Conservation (phyloP, 495 filamentous ascomycete genomes). For the Lophium mytilinum region DNA sequence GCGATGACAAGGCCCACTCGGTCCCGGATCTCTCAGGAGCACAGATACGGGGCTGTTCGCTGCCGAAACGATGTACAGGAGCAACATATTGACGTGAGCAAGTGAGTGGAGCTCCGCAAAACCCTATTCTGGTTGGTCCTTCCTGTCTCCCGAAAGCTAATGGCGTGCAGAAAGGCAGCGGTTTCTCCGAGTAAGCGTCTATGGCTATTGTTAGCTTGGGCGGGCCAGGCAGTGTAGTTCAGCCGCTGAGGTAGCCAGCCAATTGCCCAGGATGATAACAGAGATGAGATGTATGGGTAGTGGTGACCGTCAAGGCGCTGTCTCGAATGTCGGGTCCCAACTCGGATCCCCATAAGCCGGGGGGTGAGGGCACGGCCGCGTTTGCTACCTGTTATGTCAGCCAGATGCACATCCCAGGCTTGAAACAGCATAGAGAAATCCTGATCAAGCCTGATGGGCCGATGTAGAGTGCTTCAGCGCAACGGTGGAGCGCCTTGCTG, state of each 20-base stretch:
- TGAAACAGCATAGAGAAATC: constrained; percentile 12
- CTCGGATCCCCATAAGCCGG: constrained; percentile 25
- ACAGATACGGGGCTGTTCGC: constrained; percentile 24
- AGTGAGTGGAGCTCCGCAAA: constrained; percentile 17
- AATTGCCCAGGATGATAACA: constrained; percentile 24
- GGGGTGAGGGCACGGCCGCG: constrained; percentile 10
- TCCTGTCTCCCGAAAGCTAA: constrained; percentile 24
- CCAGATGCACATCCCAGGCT: constrained; percentile 13
- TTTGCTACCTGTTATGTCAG: constrained; percentile 27
- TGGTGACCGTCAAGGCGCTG: constrained; percentile 18
- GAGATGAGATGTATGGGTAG: constrained; percentile 22
- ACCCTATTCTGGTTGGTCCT: constrained; percentile 22
- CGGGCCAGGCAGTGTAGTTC: constrained; percentile 13
- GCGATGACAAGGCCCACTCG: constrained; percentile 19
- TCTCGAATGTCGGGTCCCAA: constrained; percentile 21
- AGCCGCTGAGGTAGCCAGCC: constrained; percentile 24
- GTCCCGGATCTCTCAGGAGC: constrained; percentile 23
- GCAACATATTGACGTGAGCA: constrained; percentile 28
- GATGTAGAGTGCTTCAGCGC: constrained; percentile 7
- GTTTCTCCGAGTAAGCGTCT: constrained; percentile 17
- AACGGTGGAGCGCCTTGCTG: not conserved
- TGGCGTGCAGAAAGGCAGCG: constrained; percentile 21
- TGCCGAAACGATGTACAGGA: constrained; percentile 23
- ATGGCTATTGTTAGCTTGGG: constrained; percentile 26
- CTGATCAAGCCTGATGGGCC: constrained; percentile 5